A percentile compares a stretch with the other conserved stretches of the same genome.
phyloP scores from a whole-genome alignment of 768 basidiomycete species.

The Cystofilobasidium ferigula region DNA sequence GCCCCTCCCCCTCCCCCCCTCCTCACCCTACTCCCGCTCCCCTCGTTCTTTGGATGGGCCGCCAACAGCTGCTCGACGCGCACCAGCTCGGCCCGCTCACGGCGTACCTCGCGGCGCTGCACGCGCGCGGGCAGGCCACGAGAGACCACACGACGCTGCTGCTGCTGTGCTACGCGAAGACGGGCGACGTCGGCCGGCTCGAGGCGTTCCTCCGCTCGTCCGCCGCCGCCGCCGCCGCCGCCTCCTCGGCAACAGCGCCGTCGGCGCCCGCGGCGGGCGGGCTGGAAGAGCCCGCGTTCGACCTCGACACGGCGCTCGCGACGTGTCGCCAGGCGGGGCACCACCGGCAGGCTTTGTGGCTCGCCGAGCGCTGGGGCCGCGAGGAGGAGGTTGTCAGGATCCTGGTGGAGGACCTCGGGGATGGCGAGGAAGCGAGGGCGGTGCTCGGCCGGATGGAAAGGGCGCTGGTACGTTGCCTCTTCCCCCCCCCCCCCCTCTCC shows the following conservation, averaged over 20 bases:
- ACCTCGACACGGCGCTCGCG: constrained; percentile 89
- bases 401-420: constrained; percentile 80
- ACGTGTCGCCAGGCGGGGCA: constrained; percentile 95
- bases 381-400: constrained; percentile 91
- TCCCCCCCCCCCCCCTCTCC: neutral
- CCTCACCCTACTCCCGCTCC: neutral
- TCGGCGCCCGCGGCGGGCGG: too few relatives aligned
- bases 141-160: constrained; percentile 93
- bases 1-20: neutral
- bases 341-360: constrained; percentile 84
- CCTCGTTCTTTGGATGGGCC: neutral
- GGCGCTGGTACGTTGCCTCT: neutral
- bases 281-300: constrained; percentile 61
- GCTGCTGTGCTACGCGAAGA: constrained; percentile 93
- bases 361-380: constrained; percentile 79
- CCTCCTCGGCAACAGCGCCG: too few relatives aligned
- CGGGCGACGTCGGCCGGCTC: constrained; percentile 76
- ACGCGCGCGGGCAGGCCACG: constrained; percentile 78
- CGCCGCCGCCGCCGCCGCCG: constrained; percentile 47
- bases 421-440: constrained; percentile 53
- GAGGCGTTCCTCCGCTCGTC: constrained; percentile 79
- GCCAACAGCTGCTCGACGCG: constrained; percentile 75
- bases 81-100: constrained; percentile 92
- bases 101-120: constrained; percentile 89
- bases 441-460: neutral